Base-by-base conservation (phyloP, 768 basidiomycete genomes). In the Boletus sp. region DNA sequence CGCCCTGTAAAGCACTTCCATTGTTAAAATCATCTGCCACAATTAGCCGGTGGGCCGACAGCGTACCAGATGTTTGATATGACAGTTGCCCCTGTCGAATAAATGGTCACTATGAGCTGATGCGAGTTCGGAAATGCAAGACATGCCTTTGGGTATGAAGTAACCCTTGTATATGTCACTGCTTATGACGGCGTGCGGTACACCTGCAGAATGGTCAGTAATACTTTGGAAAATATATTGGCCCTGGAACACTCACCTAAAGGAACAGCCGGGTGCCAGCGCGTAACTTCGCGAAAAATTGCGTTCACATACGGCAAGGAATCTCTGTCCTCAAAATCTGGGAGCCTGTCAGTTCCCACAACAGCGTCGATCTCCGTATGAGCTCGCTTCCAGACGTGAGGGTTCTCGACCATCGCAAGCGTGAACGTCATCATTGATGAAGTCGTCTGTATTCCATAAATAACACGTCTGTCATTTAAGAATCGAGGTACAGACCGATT, bases 291-390 rank as follows among this genome's bases (percentile, higher is more conserved):
- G n/a, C 59, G 50, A 5, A 65, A 8, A n/a, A 67, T 35, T 17
- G 62, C 56, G 7, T 59, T 54, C 44, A 65, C 20, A 53, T 65
- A 40, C 58, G 62, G 57, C n/a, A 58, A 11, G 55, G 60, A 54
- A 55, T 53, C 36, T 58, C 51, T 18, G 60, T 67, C 65, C 53
- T 65, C 33, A 61, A 65, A 33, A 60, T 57, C 10, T 59, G 44
- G 52, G 57, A 63, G 33, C 41, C 48, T 53, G 47, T 58, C 30
- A 33, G 29, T 36, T 9, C 33, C 33, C 7, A 36, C 35, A 11
- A 36, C 20, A 24, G 33, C 14, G 20, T 36, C 47, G 47, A 48
- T 48, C 8, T 48, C 20, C 17, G 18, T 33, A 7, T 47, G 46
- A 2, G 46, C 30, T 7, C 30, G 45, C 20, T 32, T 47, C 46